phyloP scores from a whole-genome alignment of 345 rosid species.

The Rhizophora mangle region DNA sequence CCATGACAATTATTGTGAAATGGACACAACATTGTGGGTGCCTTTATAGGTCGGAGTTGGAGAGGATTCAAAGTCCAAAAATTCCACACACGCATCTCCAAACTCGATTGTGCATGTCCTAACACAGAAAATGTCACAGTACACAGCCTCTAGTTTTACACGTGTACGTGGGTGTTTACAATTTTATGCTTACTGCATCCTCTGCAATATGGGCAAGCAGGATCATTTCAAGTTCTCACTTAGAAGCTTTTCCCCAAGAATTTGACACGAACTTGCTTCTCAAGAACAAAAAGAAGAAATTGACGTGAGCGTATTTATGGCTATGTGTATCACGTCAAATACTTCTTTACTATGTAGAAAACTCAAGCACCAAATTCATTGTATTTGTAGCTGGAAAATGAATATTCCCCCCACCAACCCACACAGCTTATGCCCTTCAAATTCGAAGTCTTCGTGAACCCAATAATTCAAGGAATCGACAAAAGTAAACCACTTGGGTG shows the following conservation, averaged over 20 bases:
- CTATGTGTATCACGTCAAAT: neutral
- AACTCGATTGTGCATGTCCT: neutral
- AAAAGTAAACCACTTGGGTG: neutral
- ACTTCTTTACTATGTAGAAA: neutral
- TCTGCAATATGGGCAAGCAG: neutral
- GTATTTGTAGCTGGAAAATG: neutral
- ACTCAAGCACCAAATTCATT: neutral
- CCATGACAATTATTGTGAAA: conserved; percentile 21
- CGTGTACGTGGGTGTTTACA: neutral
- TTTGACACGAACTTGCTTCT: too few relatives aligned
- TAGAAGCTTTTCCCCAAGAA: neutral
- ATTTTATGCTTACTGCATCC: neutral
- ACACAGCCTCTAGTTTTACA: neutral
- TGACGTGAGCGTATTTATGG: too few relatives aligned
- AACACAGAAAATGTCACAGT: neutral
- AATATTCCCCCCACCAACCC: neutral
- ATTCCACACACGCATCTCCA: conserved; percentile 14
- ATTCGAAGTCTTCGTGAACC: neutral
- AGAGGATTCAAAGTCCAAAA: conserved; percentile 7
- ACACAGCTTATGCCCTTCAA: neutral
- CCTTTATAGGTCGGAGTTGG: neutral
- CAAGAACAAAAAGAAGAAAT: too few relatives aligned
- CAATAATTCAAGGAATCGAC: conserved; percentile 8
- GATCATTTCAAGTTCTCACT: too few relatives aligned
- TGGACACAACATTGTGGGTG: neutral